Conservation (phyloP, 331 rosid genomes). For the Phaseolus coccineus region DNA sequence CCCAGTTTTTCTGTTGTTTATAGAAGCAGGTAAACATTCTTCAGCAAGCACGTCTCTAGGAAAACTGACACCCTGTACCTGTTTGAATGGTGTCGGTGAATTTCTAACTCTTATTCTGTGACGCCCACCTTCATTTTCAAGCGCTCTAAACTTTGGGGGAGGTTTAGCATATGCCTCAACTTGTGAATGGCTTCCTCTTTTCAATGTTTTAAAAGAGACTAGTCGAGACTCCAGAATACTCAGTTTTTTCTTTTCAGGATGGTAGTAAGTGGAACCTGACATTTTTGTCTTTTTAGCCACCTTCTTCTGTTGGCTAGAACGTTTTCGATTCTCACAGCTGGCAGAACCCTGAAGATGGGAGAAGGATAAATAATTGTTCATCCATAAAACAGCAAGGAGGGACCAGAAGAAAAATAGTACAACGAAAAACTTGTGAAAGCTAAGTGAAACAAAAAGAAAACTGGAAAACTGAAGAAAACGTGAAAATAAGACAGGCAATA, state of each 20-base stretch:
- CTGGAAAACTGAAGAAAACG: constrained; percentile 13
- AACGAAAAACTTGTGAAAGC: constrained; percentile 35
- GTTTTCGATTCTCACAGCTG: constrained; percentile 58
- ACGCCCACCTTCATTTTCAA: constrained; percentile 60
- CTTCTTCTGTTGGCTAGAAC: constrained; percentile 57
- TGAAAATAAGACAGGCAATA: neutral
- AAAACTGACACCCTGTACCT: constrained; percentile 56
- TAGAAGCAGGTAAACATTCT: constrained; percentile 53
- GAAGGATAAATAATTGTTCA: constrained; percentile 42
- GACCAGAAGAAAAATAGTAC: constrained; percentile 31
- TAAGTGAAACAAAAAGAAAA: neutral
- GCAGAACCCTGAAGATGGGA: constrained; percentile 67
- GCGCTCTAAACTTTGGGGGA: constrained; percentile 63
- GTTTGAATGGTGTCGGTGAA: constrained; percentile 48
- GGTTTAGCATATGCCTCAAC: constrained; percentile 59
- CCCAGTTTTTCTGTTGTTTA: constrained; percentile 53
- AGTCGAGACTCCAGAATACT: constrained; percentile 47
- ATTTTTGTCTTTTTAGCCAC: constrained; percentile 49
- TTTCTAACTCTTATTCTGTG: constrained; percentile 56
- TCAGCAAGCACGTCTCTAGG: constrained; percentile 59
- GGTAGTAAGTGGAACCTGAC: constrained; percentile 44
- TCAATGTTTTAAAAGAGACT: constrained; percentile 60
- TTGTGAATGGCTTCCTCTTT: constrained; percentile 65
- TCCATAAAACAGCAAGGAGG: constrained; percentile 42
- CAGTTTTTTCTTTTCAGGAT: constrained; percentile 47